Percentiles rank a stretch among this genome's conserved stretches.
Conservation (phyloP, 805 yeast species). For the Suhomyces faveliae region DNA sequence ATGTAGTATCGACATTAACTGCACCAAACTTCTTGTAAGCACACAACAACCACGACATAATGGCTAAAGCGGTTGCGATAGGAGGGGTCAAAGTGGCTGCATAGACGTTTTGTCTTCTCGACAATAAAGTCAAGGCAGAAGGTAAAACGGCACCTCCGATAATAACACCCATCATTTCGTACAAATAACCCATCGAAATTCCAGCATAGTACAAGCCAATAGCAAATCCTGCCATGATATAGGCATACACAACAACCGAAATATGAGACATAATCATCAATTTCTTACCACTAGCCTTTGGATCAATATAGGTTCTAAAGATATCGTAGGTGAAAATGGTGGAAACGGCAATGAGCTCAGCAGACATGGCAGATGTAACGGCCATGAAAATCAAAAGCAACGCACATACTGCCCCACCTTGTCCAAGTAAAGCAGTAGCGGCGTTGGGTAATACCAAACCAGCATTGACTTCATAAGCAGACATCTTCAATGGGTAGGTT, state of each 20-base stretch:
- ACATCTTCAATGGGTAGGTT: conserved; percentile 67
- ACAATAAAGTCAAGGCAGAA: conserved; percentile 61
- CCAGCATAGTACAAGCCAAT: conserved; percentile 80
- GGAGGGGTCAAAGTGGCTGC: conserved; percentile 81
- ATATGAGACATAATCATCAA: conserved; percentile 68
- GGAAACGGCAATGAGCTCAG: conserved; percentile 86
- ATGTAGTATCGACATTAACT: conserved; percentile 49
- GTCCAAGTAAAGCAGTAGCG: conserved; percentile 81
- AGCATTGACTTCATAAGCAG: conserved; percentile 69
- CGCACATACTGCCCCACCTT: conserved; percentile 84
- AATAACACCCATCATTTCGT: conserved; percentile 86
- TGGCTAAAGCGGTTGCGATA: conserved; percentile 69
- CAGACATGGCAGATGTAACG: conserved; percentile 88
- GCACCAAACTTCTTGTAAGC: conserved; percentile 34
- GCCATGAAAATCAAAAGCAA: conserved; percentile 85
- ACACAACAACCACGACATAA: conserved; percentile 54
- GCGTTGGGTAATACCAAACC: conserved; percentile 79
- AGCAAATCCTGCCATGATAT: conserved; percentile 77
- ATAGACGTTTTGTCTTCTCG: conserved; percentile 58
- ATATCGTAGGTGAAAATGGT: conserved; percentile 84
- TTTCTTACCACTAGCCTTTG: conserved; percentile 71
- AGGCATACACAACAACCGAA: conserved; percentile 56
- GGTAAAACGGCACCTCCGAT: conserved; percentile 87
- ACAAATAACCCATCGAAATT: conserved; percentile 82
- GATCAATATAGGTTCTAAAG: conserved; percentile 77